These are phyloP conservation scores for Clarireedia hainanense DNA, from an alignment of 2,329 filamentous ascomycete genomes.

Conservation along the genomic window DNA sequence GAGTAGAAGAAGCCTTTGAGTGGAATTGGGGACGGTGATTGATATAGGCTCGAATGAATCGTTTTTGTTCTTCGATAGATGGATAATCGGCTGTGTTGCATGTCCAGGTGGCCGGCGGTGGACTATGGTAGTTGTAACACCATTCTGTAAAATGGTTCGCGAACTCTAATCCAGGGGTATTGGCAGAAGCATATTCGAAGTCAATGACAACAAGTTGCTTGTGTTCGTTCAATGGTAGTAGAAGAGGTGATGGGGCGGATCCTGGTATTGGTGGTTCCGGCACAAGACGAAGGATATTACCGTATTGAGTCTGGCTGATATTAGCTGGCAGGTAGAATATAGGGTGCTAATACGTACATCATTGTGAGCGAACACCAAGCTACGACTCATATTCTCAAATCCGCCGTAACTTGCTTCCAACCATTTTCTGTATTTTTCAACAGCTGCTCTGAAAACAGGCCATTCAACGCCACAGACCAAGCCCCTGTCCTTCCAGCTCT, in stretches of 20 bases:
- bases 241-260: constrained; percentile 58
- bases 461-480: constrained; percentile 80
- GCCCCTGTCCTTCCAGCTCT: constrained; percentile 61
- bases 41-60: constrained; percentile 81
- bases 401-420: constrained; percentile 67
- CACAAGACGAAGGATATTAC: constrained; percentile 77
- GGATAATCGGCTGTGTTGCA: constrained; percentile 70
- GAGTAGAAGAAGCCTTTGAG: constrained; percentile 35
- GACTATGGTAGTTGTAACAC: constrained; percentile 94
- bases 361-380: constrained; percentile 92
- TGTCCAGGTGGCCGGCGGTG: constrained; percentile 48
- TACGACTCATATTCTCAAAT: constrained; percentile 56
- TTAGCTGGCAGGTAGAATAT: constrained; percentile 7
- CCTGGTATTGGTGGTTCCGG: constrained; percentile 44
- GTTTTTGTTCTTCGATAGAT: constrained; percentile 68
- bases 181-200: constrained; percentile 93
- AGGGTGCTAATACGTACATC: constrained; percentile 55
- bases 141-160: constrained; percentile 98
- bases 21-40: constrained; percentile 67
- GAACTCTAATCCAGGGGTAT: constrained; percentile 80
- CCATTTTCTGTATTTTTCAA: constrained; percentile 71
- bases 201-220: constrained; percentile 97
- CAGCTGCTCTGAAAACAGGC: constrained; percentile 64
- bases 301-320: constrained; percentile 76
- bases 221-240: constrained; percentile 86